These are phyloP conservation scores for Cladosporium colombiae DNA, from an alignment of 2,329 filamentous ascomycete species.

Conservation along the genomic window DNA sequence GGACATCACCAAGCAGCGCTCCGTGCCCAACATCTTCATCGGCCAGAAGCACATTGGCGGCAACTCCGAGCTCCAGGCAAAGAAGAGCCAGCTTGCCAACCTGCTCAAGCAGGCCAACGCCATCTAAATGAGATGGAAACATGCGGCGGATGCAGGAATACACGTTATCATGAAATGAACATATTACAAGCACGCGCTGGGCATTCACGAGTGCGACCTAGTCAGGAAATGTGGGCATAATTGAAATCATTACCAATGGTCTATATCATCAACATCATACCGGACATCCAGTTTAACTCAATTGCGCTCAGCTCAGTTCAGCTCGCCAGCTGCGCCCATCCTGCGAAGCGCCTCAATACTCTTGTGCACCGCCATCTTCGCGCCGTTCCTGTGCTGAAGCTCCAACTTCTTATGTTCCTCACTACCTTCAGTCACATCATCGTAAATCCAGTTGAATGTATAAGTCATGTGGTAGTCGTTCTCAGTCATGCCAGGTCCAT, in stretches of 20 bases:
- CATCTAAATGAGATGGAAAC: slow-evolving; percentile 46
- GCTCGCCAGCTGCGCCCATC: slow-evolving; percentile 39
- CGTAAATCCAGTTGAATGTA: slow-evolving; percentile 46
- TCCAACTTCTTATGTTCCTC: slow-evolving; percentile 37
- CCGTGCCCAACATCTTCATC: slow-evolving; percentile 97
- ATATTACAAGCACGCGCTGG: background rate
- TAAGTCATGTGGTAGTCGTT: slow-evolving; percentile 49
- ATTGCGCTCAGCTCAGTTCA: slow-evolving; percentile 25
- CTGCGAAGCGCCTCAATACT: slow-evolving; percentile 46
- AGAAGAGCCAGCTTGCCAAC: slow-evolving; percentile 62
- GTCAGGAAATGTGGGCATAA: background rate
- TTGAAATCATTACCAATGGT: background rate
- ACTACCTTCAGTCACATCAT: slow-evolving; percentile 39
- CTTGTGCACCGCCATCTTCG: slow-evolving; percentile 46
- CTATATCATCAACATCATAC: background rate
- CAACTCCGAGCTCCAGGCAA: slow-evolving; percentile 82
- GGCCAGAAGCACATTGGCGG: slow-evolving; percentile 88
- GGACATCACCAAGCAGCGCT: slow-evolving; percentile 78
- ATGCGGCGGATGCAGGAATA: background rate
- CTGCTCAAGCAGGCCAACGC: slow-evolving; percentile 67
- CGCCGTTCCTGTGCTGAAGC: slow-evolving; percentile 33
- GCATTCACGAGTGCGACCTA: background rate
- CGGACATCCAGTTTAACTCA: background rate
- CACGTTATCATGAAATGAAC: background rate
- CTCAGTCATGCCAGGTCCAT: slow-evolving; percentile 38